Evolutionary conservation across 1,284 basidiomycete species (phyloP).

Genomic region (Somion occarium): DNA sequence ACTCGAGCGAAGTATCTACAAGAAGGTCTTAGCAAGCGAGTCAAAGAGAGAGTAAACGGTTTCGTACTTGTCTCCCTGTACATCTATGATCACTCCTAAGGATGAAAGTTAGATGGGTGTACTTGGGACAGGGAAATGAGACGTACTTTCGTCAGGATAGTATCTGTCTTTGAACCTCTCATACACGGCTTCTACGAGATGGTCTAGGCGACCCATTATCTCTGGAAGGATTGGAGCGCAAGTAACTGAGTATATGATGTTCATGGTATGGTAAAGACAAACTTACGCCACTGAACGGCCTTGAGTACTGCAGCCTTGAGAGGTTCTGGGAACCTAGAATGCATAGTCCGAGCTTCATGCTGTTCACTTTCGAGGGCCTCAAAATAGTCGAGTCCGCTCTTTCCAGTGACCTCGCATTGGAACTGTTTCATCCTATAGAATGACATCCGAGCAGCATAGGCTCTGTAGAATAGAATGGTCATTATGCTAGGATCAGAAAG

Average conservation of each 20-base stretch:
- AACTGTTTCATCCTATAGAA: slow-evolving; percentile 94
- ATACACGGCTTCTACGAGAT: slow-evolving; percentile 89
- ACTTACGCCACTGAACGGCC: slow-evolving; percentile 93
- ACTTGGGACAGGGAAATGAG: neutral
- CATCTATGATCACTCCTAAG: slow-evolving; percentile 78
- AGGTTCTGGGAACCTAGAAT: slow-evolving; percentile 87
- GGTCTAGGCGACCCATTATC: slow-evolving; percentile 93
- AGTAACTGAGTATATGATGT: slow-evolving; percentile 7
- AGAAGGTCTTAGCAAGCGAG: slow-evolving; percentile 16
- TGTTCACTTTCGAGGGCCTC: slow-evolving; percentile 90
- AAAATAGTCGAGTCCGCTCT: slow-evolving; percentile 91
- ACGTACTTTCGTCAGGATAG: slow-evolving; percentile 85
- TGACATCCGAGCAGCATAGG: slow-evolving; percentile 86
- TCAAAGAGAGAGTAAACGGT: slow-evolving; percentile 17
- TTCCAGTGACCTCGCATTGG: slow-evolving; percentile 93
- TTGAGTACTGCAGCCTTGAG: slow-evolving; percentile 89
- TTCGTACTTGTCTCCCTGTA: slow-evolving; percentile 75
- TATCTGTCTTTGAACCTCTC: slow-evolving; percentile 96
- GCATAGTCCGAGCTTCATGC: slow-evolving; percentile 83
- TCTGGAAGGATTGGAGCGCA: slow-evolving; percentile 45
- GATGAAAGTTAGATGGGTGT: slow-evolving; percentile 11
- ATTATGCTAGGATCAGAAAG: slow-evolving; percentile 1
- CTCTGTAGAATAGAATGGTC: slow-evolving; percentile 40
- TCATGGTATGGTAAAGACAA: neutral
- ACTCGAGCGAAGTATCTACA: slow-evolving; percentile 74